phyloP scores from a whole-genome alignment of 2,329 filamentous ascomycete genomes.

The Cladophialophora psammophila region DNA sequence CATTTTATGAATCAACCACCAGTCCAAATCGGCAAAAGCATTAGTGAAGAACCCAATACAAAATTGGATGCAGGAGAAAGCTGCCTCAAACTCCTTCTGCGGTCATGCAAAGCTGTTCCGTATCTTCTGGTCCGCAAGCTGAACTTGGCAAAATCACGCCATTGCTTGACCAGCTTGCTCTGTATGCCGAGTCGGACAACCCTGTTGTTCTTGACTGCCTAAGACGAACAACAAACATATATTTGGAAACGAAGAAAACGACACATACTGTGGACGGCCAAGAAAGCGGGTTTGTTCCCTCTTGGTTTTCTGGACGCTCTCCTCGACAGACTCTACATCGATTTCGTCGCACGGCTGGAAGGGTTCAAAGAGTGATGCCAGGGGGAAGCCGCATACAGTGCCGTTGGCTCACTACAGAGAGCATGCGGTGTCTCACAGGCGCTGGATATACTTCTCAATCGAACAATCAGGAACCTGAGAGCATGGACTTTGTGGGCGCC shows the following conservation, averaged over 20 bases:
- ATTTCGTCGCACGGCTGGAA: neutral
- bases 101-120: too few species aligned
- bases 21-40: too few species aligned
- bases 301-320: neutral
- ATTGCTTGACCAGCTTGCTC: too few species aligned
- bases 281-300: neutral
- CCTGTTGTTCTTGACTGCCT: too few species aligned
- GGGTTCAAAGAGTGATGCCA: slow-evolving; percentile 5
- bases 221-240: too few species aligned
- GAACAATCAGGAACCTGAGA: neutral
- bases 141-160: slow-evolving; percentile 9
- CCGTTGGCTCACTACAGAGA: neutral
- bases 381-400: neutral
- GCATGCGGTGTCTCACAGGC: neutral
- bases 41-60: too few species aligned
- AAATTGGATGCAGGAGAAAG: too few species aligned
- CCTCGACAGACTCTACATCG: neutral
- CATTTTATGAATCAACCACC: too few species aligned
- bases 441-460: neutral
- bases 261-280: neutral
- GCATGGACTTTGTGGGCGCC: neutral
- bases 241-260: too few species aligned
- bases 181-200: too few species aligned
- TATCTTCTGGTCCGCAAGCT: neutral
- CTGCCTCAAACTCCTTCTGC: too few species aligned